Conservation (phyloP, 768 basidiomycete genomes). For the Plicaturopsis crispa region DNA sequence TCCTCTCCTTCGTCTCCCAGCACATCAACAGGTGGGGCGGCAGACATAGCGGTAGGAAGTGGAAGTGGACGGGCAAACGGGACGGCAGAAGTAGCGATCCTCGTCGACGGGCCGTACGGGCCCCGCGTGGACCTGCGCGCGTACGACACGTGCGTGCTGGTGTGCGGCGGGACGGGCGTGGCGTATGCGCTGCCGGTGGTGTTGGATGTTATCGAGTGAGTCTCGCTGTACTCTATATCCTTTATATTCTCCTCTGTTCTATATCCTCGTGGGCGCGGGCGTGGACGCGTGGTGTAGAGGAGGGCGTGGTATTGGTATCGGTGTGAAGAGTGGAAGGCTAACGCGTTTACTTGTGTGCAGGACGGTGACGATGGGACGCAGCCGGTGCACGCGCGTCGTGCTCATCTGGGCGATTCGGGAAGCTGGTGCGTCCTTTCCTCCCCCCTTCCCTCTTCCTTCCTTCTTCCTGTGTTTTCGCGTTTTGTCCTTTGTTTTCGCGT, state of each 20-base stretch:
- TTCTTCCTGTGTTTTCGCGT: not conserved
- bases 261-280: too few species aligned
- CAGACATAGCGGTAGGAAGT: too few species aligned
- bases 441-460: not conserved
- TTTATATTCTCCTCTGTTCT: too few species aligned
- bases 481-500: not conserved
- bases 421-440: slow-evolving; percentile 18
- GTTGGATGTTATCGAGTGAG: slow-evolving; percentile 34
- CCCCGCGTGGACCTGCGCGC: slow-evolving; percentile 28
- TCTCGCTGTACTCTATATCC: not conserved
- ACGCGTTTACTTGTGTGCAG: too few species aligned
- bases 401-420: slow-evolving; percentile 39
- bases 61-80: too few species aligned
- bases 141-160: slow-evolving; percentile 39
- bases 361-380: slow-evolving; percentile 13
- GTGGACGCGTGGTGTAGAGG: not conserved
- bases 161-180: slow-evolving; percentile 40
- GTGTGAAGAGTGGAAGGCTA: not conserved
- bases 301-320: not conserved
- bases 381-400: slow-evolving; percentile 22
- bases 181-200: slow-evolving; percentile 39
- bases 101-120: slow-evolving; percentile 58
- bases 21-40: too few species aligned
- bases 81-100: slow-evolving; percentile 23
- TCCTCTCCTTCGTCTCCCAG: too few species aligned